phyloP scores from a whole-genome alignment of 2,329 filamentous ascomycete species.

The Xylariaceae sp. region DNA sequence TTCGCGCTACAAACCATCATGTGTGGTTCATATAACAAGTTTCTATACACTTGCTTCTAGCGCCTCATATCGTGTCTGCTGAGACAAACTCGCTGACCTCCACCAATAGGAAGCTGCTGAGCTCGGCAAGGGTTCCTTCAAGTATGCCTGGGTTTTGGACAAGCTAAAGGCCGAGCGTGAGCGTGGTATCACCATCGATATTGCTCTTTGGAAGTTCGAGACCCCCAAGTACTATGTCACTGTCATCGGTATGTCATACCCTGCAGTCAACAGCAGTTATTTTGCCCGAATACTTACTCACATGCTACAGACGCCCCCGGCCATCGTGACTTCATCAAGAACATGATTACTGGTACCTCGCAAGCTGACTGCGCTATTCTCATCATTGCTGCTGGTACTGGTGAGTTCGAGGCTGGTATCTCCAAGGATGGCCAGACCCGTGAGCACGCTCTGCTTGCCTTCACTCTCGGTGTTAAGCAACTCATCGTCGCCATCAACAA shows the following conservation, averaged over 20 bases:
- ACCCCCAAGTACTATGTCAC: constrained; percentile 97
- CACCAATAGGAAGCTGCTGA: constrained; percentile 87
- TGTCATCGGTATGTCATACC: constrained; percentile 77
- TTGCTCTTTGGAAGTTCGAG: constrained; percentile 99
- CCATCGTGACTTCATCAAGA: constrained; percentile 99
- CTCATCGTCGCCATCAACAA: constrained; percentile 99
- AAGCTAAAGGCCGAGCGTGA: constrained; percentile 99
- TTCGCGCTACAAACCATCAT: background rate
- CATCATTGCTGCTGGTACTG: constrained; percentile 99
- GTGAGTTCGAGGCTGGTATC: constrained; percentile 99
- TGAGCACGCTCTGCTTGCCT: constrained; percentile 99
- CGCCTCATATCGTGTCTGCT: background rate
- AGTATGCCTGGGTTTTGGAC: constrained; percentile 99
- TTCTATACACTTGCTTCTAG: background rate
- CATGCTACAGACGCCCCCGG: constrained; percentile 79
- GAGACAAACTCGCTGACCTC: constrained; percentile 13
- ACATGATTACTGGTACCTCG: constrained; percentile 99
- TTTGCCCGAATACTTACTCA: constrained; percentile 8
- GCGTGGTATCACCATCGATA: constrained; percentile 99
- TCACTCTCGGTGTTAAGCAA: constrained; percentile 99
- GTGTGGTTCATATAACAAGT: too few species aligned
- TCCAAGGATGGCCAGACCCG: constrained; percentile 99
- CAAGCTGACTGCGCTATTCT: constrained; percentile 99
- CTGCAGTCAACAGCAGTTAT: constrained; percentile 6
- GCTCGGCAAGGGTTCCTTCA: constrained; percentile 99